These are phyloP conservation scores for Plasmodium falciparum DNA, from an alignment of 169 alveolate species.

Conservation along the genomic window DNA sequence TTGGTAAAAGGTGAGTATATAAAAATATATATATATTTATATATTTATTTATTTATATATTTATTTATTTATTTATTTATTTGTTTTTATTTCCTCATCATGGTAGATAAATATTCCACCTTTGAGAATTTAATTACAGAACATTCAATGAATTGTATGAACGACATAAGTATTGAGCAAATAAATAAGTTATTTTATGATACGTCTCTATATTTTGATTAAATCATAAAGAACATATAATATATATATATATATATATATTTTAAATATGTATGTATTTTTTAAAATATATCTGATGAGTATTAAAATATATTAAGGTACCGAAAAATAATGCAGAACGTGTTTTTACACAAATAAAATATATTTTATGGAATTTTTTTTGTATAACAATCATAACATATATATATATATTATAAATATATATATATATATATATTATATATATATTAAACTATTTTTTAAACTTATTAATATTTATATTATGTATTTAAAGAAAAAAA, in stretches of 20 bases:
- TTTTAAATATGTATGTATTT: no score
- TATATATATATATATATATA: background rate
- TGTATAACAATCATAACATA: no score
- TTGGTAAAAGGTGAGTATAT: slow-evolving; percentile 36
- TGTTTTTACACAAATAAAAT: no score
- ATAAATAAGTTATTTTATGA: slow-evolving; percentile 44
- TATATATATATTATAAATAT: no score
- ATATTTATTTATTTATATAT: background rate
- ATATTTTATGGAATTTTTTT: no score
- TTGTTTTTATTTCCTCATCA: background rate
- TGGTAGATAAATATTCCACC: slow-evolving; percentile 26
- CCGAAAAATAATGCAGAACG: no score
- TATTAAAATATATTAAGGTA: no score
- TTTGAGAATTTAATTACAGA: slow-evolving; percentile 35
- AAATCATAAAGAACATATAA: background rate
- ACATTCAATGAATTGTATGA: slow-evolving; percentile 12
- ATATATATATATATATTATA: no score
- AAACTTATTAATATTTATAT: no score
- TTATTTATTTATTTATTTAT: background rate
- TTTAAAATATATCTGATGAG: no score
- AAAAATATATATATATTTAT: background rate
- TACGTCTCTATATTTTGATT: slow-evolving; percentile 43
- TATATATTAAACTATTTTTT: no score
- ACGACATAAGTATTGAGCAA: slow-evolving; percentile 46
- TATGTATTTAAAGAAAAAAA: no score